These are phyloP conservation scores for Oryza nivara DNA, from an alignment of 176 grass and related monocot species.

Conservation along the genomic window DNA sequence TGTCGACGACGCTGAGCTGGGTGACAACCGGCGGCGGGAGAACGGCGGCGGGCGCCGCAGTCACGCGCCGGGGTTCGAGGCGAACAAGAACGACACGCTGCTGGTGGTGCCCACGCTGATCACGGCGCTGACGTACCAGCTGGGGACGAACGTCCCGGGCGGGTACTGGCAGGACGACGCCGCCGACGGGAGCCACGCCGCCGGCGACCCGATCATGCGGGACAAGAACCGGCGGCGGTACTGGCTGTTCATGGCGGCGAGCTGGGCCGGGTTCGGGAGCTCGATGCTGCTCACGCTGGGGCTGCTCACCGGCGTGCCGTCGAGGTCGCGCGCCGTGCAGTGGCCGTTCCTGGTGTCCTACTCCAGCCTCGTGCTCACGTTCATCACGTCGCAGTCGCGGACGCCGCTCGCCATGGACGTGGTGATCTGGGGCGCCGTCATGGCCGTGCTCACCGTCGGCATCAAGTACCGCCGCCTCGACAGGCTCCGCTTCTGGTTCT, in stretches of 20 bases:
- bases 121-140: constrained; percentile 51
- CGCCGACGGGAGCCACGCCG: background rate
- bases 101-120: constrained; percentile 51
- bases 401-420: constrained; percentile 42
- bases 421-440: background rate
- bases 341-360: constrained; percentile 49
- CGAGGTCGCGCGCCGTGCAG: constrained; percentile 25
- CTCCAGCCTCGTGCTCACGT: constrained; percentile 53
- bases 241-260: constrained; percentile 49
- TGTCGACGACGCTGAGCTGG: too few relatives aligned
- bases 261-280: constrained; percentile 46
- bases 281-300: constrained; percentile 49
- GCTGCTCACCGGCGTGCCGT: constrained; percentile 39
- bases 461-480: background rate
- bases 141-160: constrained; percentile 41
- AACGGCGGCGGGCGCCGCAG: background rate
- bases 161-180: constrained; percentile 49
- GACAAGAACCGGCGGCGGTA: constrained; percentile 30
- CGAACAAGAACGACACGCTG: constrained; percentile 37
- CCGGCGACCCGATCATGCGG: constrained; percentile 51
- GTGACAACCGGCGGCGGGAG: background rate
- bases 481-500: background rate
- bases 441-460: constrained; percentile 3
- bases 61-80: background rate
- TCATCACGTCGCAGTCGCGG: constrained; percentile 38